Base-by-base conservation (phyloP, 2,329 filamentous ascomycete species). In the Stenocarpella maydis region DNA sequence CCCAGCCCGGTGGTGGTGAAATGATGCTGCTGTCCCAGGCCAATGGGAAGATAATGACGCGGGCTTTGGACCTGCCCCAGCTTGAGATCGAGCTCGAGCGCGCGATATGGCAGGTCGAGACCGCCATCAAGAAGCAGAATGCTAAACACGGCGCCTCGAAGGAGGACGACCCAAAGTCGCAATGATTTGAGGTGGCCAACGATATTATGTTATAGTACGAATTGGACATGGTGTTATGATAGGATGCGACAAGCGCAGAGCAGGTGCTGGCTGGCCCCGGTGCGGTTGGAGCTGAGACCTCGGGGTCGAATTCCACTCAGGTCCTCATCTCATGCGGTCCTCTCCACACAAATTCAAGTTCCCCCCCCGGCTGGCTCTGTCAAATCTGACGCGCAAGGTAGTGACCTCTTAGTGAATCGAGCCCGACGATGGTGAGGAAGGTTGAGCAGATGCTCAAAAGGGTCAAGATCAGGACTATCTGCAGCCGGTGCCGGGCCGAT, bases 51-150 rank as follows among this genome's bases (percentile, higher is more conserved):
- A 77, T 75, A 67, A 77, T 79, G 73, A 76, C 76, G 14, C 73
- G 89, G 67, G 86, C 85, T 8, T 80, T 95, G 34, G 83, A 90
- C 7, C 85, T 93, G 45, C 92, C 92, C 0, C 90, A 92, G 68
- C 83, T 95, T 31, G 88, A 90, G 67, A 82, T 90, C 19, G 92
- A 95, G 77, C 84, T 94, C 0, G 92, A 95, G 76, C 83, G 92
- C 52, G 92, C 92, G 6, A 89, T 94, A 69, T 90, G 90, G 84
- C 92, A 95, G 79, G 90, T 95, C 2, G 85, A 90, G 74, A 82
- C 79, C 52, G 81, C 82, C 19, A 80, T 87, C 66, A 75, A 78
- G 64, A 81, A 83, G 71, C 75, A 79, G 66, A 76, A 70, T 37
- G 74, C 70, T 28, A 74, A 75, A 45, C 67, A 55, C 49, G 43